These are phyloP conservation scores for Pseudomonodictys pantanalensis DNA, from an alignment of 495 filamentous ascomycete genomes.

Conservation along the genomic window DNA sequence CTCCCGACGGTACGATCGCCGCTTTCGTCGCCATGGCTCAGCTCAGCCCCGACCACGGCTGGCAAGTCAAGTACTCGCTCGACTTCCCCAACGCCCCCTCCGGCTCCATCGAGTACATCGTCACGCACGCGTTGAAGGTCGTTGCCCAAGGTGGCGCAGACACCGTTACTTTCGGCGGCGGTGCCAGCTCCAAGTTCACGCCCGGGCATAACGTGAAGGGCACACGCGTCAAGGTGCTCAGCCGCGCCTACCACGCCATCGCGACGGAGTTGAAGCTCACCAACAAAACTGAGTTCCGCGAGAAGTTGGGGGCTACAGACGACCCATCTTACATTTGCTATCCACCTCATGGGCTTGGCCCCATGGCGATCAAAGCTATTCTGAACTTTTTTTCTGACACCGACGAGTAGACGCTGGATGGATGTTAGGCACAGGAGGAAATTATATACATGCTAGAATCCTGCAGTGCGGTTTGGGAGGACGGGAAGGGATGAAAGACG, in stretches of 20 bases:
- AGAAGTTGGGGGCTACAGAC: constrained; percentile 76
- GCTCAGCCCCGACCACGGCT: constrained; percentile 70
- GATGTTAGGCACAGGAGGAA: background rate
- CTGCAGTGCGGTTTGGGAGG: background rate
- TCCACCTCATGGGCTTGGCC: constrained; percentile 73
- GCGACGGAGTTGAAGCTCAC: constrained; percentile 74
- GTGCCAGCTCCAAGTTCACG: constrained; percentile 63
- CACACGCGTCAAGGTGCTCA: constrained; percentile 67
- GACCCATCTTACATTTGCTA: constrained; percentile 81
- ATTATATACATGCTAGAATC: background rate
- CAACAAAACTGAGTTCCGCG: constrained; percentile 79
- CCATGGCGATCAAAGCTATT: constrained; percentile 69
- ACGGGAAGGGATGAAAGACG: background rate
- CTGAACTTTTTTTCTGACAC: constrained; percentile 85
- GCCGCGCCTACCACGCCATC: constrained; percentile 71
- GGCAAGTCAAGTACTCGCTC: constrained; percentile 84
- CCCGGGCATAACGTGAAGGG: constrained; percentile 74
- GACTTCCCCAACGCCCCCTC: constrained; percentile 77
- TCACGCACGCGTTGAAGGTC: constrained; percentile 70
- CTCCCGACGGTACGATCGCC: constrained; percentile 62
- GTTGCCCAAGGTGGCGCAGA: constrained; percentile 61
- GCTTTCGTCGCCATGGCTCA: constrained; percentile 72
- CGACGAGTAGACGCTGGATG: constrained; percentile 38
- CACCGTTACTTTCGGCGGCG: constrained; percentile 75
- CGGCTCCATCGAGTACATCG: constrained; percentile 76